Conservation (phyloP, 176 grass and related monocot species). For the Bonia amplexicaulis region DNA sequence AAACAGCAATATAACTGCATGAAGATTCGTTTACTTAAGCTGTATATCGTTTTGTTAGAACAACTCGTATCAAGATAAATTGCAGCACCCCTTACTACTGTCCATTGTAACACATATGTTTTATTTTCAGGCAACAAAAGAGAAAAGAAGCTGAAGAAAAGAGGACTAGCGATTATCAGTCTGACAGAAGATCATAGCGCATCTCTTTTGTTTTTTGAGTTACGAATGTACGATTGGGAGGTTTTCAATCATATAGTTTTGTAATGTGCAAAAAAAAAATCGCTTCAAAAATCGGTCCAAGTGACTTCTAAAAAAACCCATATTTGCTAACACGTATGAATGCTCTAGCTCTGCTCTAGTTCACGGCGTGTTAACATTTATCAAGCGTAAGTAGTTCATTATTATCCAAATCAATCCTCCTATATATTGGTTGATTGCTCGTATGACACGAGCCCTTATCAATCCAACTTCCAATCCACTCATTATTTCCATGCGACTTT, state of each 20-base stretch:
- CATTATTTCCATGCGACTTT: background rate
- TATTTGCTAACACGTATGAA: background rate
- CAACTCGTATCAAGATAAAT: background rate
- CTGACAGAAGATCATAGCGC: constrained; percentile 61
- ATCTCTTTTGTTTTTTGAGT: background rate
- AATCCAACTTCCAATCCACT: background rate
- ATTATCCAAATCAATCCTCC: background rate
- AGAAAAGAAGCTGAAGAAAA: constrained; percentile 81
- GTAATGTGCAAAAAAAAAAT: constrained; percentile 1
- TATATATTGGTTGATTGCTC: background rate
- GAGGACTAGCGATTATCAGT: constrained; percentile 58
- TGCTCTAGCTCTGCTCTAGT: background rate
- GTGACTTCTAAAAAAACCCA: background rate
- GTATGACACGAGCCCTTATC: background rate
- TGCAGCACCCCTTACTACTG: background rate
- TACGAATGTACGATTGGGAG: background rate
- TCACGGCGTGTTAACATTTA: background rate
- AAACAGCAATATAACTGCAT: background rate
- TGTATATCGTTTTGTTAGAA: background rate
- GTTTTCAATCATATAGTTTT: background rate
- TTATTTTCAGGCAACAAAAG: constrained; percentile 81
- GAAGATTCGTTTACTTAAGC: background rate
- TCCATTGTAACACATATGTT: background rate
- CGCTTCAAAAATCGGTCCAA: background rate
- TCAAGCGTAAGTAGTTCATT: background rate